Base-by-base conservation (phyloP, 768 basidiomycete species). In the Termitomyces bulborhizus region DNA sequence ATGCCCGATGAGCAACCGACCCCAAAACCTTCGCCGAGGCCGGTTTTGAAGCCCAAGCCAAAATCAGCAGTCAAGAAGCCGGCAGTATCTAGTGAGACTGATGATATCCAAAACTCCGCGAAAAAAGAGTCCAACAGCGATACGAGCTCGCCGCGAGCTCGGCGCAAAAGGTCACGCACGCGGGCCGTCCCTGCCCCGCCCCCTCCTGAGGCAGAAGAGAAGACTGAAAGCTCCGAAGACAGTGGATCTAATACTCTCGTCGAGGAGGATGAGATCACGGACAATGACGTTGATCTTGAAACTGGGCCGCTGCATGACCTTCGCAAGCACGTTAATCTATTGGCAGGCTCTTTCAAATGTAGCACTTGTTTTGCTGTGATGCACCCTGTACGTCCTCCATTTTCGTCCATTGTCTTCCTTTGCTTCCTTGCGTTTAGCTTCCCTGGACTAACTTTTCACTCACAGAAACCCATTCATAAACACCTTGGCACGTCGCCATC, bases 301-400 rank as follows among this genome's bases (percentile, higher is more conserved):
- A 26, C 40, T 47, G 54, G 54, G 9, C 42, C 48, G 15, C 18
- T 55, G 18, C 26, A 37, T 18, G 51, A 54, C 6, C 55, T 59
- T 9, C 46, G 52, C 31, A 34, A 52, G 16, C 29, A 53, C n/a
- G 13, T 45, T n/a, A n/a, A 27, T 9, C 21, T 59, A 9, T 42
- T 59, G 15, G 56, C 58, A 13, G 18, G 42, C 2, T 44, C 51
- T 6, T 48, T 55, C n/a, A 51, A 24, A n/a, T 59, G 58, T 44
- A 50, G 27, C 11, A 36, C 15, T 1, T 59, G 58, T 40, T n/a
- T 8, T n/a, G 34, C 34, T 29, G 11, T 21, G 26, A 50, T 59
- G 6, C 12, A 40, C 3, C 37, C 56, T 11, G 58, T 56, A 56
- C 26, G 58, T 57, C 16, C 9, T 15, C n/a, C n/a, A 2, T 31